phyloP scores from a whole-genome alignment of 306 rosid species.

The Cyclanthera cordifolia region DNA sequence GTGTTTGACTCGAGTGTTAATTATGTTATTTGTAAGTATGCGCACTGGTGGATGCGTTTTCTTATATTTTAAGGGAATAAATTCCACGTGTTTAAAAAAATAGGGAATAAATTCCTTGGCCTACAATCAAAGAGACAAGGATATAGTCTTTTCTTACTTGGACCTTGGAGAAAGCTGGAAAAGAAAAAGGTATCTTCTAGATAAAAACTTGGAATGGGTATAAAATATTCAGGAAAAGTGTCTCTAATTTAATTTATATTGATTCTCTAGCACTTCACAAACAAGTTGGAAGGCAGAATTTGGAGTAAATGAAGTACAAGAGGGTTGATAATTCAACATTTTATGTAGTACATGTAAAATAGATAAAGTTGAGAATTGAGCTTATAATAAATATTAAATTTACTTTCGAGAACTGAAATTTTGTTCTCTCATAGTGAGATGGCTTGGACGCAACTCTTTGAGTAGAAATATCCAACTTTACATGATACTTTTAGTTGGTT shows the following conservation, averaged over 20 bases:
- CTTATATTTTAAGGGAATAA: background rate
- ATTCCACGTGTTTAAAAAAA: too few species aligned
- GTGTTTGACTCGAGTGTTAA: background rate
- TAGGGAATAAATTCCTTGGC: conserved; percentile 5
- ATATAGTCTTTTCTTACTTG: background rate
- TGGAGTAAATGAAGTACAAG: background rate
- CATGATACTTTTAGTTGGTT: background rate
- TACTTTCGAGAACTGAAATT: background rate
- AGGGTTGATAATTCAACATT: background rate
- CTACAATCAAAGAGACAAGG: background rate
- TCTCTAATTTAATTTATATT: background rate
- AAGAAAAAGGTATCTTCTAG: background rate
- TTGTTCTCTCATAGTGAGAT: background rate
- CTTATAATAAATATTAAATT: background rate
- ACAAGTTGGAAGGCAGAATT: background rate
- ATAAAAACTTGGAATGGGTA: background rate
- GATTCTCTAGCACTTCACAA: background rate
- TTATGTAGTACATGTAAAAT: background rate
- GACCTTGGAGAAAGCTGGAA: background rate
- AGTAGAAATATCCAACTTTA: background rate
- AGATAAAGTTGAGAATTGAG: background rate
- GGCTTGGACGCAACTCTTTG: background rate
- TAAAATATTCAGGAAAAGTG: background rate
- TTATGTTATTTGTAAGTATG: background rate
- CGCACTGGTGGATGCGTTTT: background rate